Evolutionary conservation across 2,329 filamentous ascomycete genomes (phyloP).

Genomic region (Sarocladiaceae sp.): DNA sequence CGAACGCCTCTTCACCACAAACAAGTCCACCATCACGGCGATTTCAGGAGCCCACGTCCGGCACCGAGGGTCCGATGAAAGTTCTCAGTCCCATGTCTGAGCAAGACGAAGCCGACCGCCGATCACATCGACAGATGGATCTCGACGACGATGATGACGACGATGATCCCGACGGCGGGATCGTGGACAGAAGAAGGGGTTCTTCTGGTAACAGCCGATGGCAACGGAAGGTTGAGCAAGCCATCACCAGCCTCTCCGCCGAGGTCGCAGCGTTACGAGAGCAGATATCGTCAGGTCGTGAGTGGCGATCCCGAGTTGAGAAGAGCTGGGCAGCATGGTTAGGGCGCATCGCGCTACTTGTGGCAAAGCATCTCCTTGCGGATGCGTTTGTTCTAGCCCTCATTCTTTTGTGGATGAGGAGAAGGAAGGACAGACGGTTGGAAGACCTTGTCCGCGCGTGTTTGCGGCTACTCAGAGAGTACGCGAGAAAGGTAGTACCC

Average conservation of each 20-base stretch:
- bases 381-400: conserved; percentile 62
- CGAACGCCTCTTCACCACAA: conserved; percentile 51
- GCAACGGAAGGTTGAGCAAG: conserved; percentile 76
- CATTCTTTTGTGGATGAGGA: conserved; percentile 66
- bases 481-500: conserved; percentile 52
- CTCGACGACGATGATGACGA: conserved; percentile 39
- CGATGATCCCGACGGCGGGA: conserved; percentile 13
- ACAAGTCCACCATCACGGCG: conserved; percentile 33
- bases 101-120: conserved; percentile 60
- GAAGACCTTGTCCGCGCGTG: conserved; percentile 68
- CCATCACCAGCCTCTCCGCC: conserved; percentile 81
- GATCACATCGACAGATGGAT: conserved; percentile 42
- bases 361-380: conserved; percentile 65
- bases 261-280: conserved; percentile 90
- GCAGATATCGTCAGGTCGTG: conserved; percentile 72
- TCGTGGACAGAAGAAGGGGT: conserved; percentile 22
- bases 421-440: conserved; percentile 61
- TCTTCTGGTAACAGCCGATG: conserved; percentile 45
- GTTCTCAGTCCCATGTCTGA: conserved; percentile 83
- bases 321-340: conserved; percentile 64
- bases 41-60: conserved; percentile 23
- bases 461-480: conserved; percentile 51
- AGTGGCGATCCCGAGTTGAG: conserved; percentile 61
- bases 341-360: conserved; percentile 61
- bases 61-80: conserved; percentile 53